Evolutionary conservation across 192 early-diverging fungal species (phyloP).

Genomic region (Tieghemiomyces parasiticus): DNA sequence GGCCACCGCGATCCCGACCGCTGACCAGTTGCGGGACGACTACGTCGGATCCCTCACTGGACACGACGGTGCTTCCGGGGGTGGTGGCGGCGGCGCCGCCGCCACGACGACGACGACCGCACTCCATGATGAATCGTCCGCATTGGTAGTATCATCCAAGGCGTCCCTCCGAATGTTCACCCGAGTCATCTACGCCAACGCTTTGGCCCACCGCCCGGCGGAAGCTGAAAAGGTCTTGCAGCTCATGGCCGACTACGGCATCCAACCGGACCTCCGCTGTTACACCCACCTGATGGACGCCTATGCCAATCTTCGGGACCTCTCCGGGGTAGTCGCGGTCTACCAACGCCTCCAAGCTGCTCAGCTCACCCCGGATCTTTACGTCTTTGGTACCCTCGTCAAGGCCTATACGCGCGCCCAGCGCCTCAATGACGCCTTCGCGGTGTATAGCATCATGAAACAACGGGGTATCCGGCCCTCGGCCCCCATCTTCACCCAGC

Average conservation of each 20-base stretch:
- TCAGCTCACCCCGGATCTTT: slow-evolving; percentile 37
- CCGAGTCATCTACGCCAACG: slow-evolving; percentile 44
- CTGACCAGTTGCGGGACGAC: not conserved
- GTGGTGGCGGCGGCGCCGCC: too few species aligned
- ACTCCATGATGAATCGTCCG: not conserved
- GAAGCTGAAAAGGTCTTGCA: slow-evolving; percentile 51
- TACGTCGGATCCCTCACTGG: not conserved
- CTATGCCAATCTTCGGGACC: slow-evolving; percentile 48
- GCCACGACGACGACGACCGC: not conserved
- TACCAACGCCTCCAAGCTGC: slow-evolving; percentile 44
- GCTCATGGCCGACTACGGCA: slow-evolving; percentile 37
- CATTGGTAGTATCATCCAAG: not conserved
- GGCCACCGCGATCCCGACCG: not conserved
- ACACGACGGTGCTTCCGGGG: not conserved
- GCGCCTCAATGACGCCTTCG: slow-evolving; percentile 54
- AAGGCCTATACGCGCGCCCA: slow-evolving; percentile 41
- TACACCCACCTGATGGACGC: slow-evolving; percentile 70
- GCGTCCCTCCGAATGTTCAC: slow-evolving; percentile 24
- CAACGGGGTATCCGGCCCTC: slow-evolving; percentile 30
- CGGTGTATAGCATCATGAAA: slow-evolving; percentile 68
- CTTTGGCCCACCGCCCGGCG: slow-evolving; percentile 34
- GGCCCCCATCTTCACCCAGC: slow-evolving; percentile 53
- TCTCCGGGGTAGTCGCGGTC: slow-evolving; percentile 37
- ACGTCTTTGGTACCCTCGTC: slow-evolving; percentile 56
- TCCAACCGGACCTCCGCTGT: slow-evolving; percentile 49